Percentiles rank a stretch among this genome's conserved stretches.
Conservation (phyloP, 2,329 filamentous ascomycete genomes). For the Knoxdaviesia capensis region DNA sequence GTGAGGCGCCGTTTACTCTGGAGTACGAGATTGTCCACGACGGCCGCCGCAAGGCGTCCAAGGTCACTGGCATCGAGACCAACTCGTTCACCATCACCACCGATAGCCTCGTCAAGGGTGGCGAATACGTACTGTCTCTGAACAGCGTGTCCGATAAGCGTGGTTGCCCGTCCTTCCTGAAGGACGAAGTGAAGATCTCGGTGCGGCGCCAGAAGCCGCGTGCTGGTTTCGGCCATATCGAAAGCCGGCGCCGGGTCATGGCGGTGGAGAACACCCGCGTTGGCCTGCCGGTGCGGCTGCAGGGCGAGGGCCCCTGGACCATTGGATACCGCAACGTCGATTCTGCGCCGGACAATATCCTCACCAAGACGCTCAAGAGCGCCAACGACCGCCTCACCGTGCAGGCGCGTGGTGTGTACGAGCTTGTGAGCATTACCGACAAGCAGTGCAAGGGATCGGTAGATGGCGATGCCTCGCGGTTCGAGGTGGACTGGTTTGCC, state of each 20-base stretch:
- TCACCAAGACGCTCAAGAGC: constrained; percentile 26
- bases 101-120: constrained; percentile 53
- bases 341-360: constrained; percentile 6
- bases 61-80: constrained; percentile 39
- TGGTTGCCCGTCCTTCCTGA: constrained; percentile 68
- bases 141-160: constrained; percentile 73
- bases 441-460: constrained; percentile 64
- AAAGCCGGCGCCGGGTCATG: constrained; percentile 55
- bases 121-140: constrained; percentile 74
- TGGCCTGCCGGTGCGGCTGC: constrained; percentile 62
- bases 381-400: constrained; percentile 52
- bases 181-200: constrained; percentile 67
- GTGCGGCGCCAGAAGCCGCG: constrained; percentile 79
- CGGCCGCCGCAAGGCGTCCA: constrained; percentile 58
- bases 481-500: constrained; percentile 70
- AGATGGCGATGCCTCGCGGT: constrained; percentile 51
- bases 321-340: constrained; percentile 49
- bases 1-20: constrained; percentile 71
- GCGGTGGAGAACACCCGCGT: constrained; percentile 59
- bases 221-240: constrained; percentile 67
- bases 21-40: constrained; percentile 89
- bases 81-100: constrained; percentile 55
- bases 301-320: constrained; percentile 70
- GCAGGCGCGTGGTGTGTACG: constrained; percentile 50
- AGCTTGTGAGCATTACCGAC: constrained; percentile 61